phyloP scores from a whole-genome alignment of 257 asterid genomes.

The Nicotiana otophora region DNA sequence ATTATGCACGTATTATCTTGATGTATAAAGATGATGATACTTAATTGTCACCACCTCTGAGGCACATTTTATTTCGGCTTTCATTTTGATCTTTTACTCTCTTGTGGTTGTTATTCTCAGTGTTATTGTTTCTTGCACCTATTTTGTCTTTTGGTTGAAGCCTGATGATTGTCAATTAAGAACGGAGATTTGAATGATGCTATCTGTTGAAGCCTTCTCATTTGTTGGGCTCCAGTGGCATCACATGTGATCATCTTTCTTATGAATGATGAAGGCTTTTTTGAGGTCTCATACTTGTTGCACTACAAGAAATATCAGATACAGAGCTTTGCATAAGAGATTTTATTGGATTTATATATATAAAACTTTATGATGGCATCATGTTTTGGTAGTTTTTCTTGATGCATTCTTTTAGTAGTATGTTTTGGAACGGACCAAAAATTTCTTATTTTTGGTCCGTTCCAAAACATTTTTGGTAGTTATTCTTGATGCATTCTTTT shows the following conservation, averaged over 20 bases:
- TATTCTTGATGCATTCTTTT: neutral
- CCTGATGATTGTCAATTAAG: constrained; percentile 10
- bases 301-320: constrained; percentile 18
- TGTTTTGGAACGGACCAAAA: neutral
- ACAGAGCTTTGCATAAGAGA: neutral
- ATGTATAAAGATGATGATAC: constrained; percentile 33
- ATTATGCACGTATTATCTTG: constrained; percentile 23
- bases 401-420: neutral
- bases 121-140: neutral
- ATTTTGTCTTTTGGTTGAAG: neutral
- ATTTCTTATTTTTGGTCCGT: too few species aligned
- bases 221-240: constrained; percentile 3
- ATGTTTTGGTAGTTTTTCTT: neutral
- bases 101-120: neutral
- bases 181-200: constrained; percentile 13
- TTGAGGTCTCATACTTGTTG: constrained; percentile 39
- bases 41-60: constrained; percentile 52
- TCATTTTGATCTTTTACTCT: neutral
- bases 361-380: neutral
- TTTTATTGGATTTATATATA: neutral
- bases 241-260: constrained; percentile 3
- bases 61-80: constrained; percentile 13
- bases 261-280: neutral
- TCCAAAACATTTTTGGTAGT: neutral
- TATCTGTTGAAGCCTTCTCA: constrained; percentile 9